Percentiles rank a stretch among this genome's conserved stretches.
phyloP scores from a whole-genome alignment of 2,329 filamentous ascomycete genomes.

The Lachnellula subtilissima region DNA sequence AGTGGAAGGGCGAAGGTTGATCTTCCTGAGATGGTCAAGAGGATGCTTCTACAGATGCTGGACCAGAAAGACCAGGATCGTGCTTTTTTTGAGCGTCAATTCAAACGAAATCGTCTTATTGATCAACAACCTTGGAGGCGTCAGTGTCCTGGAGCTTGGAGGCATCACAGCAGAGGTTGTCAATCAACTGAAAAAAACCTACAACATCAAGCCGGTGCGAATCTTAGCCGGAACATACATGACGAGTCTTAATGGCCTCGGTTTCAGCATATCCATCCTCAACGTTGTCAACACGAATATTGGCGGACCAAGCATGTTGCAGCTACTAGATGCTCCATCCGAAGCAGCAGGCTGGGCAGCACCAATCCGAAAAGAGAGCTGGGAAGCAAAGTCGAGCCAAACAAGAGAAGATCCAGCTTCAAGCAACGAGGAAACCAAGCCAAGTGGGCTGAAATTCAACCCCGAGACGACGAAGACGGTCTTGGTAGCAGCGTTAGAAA shows the following conservation, averaged over 20 bases:
- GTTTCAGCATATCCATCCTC: constrained; percentile 65
- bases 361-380: constrained; percentile 53
- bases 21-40: constrained; percentile 47
- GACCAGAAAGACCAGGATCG: constrained; percentile 59
- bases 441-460: constrained; percentile 30
- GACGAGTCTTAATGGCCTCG: constrained; percentile 66
- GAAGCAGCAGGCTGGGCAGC: constrained; percentile 65
- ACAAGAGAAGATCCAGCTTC: constrained; percentile 21
- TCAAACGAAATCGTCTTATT: constrained; percentile 60
- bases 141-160: constrained; percentile 61
- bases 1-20: constrained; percentile 46
- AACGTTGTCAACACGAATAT: constrained; percentile 52
- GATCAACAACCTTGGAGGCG: constrained; percentile 66
- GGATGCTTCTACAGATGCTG: constrained; percentile 62
- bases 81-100: constrained; percentile 54
- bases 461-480: constrained; percentile 43
- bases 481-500: constrained; percentile 50
- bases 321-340: constrained; percentile 62
- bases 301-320: constrained; percentile 48
- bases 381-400: constrained; percentile 44
- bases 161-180: constrained; percentile 64
- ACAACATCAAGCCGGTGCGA: constrained; percentile 55
- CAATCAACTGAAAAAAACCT: constrained; percentile 52
- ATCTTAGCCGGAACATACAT: constrained; percentile 65
- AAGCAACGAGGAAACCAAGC: constrained; percentile 30